Evolutionary conservation across 2,329 filamentous ascomycete species (phyloP), one percentile per base, ranked within the genome.

Genomic region (Phyllosticta capitalensis): DNA sequence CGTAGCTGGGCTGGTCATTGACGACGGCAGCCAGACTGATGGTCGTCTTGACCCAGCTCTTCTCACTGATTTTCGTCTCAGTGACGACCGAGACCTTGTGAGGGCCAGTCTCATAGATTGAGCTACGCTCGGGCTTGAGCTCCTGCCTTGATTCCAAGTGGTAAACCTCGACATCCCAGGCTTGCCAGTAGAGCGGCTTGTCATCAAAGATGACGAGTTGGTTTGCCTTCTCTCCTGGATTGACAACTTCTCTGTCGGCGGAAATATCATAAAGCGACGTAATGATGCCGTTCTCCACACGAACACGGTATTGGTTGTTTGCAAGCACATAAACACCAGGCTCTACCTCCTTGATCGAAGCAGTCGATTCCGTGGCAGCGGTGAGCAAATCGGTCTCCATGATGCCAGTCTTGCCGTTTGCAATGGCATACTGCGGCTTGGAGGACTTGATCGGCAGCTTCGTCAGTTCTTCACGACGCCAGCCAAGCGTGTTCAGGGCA

Each of bases 131-230:
- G 19, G 85, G 82, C 5, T 81, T 70, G 14, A 99, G 80, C 70
- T 92, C 88, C 70, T 88, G 83, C 60, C 91, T 85, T 1, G 91
- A 94, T 59, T 95, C 85, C 24, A 97, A 82, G 68, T 99, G 94
- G 76, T 87, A 99, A 26, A 97, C 92, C 74, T 99, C 94, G 5
- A 97, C 92, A 72, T 99, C 92, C 92, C 92, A 96, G 2, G 91
- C 92, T 75, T 96, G 90, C 92, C 91, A 97, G 77, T 95, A 96
- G 22, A 96, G 81, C 21, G 92, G 92, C 75, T 97, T 96, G 75
- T 99, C 94, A 69, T 99, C 94, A 68, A 95, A 97, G 22, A 97
- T 85, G 64, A 97, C 92, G 55, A 94, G 84, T 70, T 96, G 91
- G 65, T 95, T 96, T 22, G 88, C 92, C 71, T 92, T 92, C 22